A percentile compares a stretch with the other conserved stretches of the same genome.
phyloP scores from a whole-genome alignment of 495 filamentous ascomycete species.

The Terfezia boudieri region DNA sequence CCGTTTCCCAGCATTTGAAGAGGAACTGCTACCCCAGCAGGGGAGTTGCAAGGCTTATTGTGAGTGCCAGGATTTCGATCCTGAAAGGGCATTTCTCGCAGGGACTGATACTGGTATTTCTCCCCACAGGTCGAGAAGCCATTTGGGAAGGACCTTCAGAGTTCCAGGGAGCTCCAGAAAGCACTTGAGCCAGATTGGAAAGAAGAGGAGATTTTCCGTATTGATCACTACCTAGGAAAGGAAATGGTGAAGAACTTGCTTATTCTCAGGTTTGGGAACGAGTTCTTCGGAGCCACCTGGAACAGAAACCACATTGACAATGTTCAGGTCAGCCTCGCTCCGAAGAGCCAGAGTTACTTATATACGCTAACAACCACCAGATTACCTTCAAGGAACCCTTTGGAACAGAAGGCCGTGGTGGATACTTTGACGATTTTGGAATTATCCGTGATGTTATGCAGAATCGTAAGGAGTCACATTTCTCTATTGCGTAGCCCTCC shows the following conservation, averaged over 20 bases:
- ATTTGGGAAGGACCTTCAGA: conserved; percentile 88
- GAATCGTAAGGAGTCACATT: conserved; percentile 30
- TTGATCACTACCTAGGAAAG: conserved; percentile 98
- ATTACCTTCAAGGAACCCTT: conserved; percentile 99
- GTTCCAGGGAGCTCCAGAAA: conserved; percentile 85
- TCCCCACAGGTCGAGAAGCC: conserved; percentile 78
- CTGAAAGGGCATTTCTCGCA: conserved; percentile 2
- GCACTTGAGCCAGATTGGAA: conserved; percentile 95
- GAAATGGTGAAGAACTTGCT: conserved; percentile 99
- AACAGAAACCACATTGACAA: conserved; percentile 99
- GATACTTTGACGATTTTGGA: conserved; percentile 99
- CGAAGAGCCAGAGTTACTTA: neutral
- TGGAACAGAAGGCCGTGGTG: conserved; percentile 95
- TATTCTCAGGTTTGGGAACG: conserved; percentile 93
- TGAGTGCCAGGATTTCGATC: conserved; percentile 23
- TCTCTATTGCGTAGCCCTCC: too few relatives aligned
- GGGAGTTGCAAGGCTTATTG: conserved; percentile 84
- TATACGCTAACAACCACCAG: conserved; percentile 18
- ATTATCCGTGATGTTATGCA: conserved; percentile 99
- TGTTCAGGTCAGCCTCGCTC: conserved; percentile 33
- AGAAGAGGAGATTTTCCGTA: conserved; percentile 98
- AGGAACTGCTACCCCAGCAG: conserved; percentile 79
- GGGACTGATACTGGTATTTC: neutral
- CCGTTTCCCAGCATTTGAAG: conserved; percentile 92
- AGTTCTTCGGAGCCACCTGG: conserved; percentile 98